Conservation (phyloP, 2,329 filamentous ascomycete genomes). For the Pseudocercospora cruenta region DNA sequence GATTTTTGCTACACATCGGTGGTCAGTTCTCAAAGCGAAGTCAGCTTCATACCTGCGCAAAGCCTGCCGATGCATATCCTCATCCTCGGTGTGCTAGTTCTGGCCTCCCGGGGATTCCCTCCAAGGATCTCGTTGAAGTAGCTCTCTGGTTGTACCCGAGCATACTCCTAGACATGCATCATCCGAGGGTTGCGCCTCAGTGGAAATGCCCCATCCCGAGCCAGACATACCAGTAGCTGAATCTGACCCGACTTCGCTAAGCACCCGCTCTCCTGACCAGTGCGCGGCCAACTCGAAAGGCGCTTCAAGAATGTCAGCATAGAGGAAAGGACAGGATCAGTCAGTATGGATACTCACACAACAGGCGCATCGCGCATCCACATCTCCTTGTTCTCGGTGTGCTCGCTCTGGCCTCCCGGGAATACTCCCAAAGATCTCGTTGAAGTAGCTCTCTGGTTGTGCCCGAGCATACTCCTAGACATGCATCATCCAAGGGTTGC, state of each 20-base stretch:
- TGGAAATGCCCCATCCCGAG: neutral
- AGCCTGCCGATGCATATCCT: neutral
- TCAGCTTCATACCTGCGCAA: no score
- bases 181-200: neutral
- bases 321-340: neutral
- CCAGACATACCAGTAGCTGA: neutral
- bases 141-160: neutral
- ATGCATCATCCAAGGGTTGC: neutral
- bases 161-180: neutral
- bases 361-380: neutral
- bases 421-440: neutral
- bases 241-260: neutral
- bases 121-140: neutral
- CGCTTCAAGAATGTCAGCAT: neutral
- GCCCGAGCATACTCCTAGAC: neutral
- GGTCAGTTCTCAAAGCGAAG: no score
- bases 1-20: no score
- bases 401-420: neutral
- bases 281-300: neutral
- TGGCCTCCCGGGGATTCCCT: neutral
- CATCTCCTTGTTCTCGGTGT: neutral
- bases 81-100: neutral
- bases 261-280: neutral
- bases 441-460: neutral
- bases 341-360: neutral